Percentiles rank a stretch among this genome's conserved stretches.
Evolutionary conservation across 2,329 filamentous ascomycete genomes (phyloP).

Genomic region (Sporothrix brasiliensis): DNA sequence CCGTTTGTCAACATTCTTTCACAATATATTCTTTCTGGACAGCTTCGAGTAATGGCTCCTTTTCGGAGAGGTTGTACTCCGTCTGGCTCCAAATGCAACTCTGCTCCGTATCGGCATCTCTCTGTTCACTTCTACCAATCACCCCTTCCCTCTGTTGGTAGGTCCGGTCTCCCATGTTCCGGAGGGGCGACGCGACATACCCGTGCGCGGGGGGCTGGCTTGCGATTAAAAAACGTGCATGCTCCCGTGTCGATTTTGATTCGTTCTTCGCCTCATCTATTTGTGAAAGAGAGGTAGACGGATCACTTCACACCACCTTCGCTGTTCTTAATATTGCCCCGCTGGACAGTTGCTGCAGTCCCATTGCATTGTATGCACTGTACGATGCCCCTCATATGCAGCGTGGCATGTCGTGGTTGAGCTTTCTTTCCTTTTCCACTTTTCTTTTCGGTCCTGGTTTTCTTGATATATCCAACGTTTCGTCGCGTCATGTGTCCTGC

Average conservation of each 20-base stretch:
- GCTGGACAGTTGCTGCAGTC: not conserved
- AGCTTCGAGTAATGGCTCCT: not conserved
- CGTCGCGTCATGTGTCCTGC: too few species aligned
- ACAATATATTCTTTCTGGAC: not conserved
- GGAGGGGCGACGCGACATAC: conserved; percentile 4
- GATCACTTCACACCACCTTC: not conserved
- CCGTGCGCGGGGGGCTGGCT: not conserved
- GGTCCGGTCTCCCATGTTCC: not conserved
- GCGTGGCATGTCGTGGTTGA: not conserved
- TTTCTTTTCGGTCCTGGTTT: too few species aligned
- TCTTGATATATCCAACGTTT: too few species aligned
- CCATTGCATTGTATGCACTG: not conserved
- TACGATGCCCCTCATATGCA: not conserved
- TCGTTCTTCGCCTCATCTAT: not conserved
- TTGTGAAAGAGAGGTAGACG: not conserved
- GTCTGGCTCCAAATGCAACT: not conserved
- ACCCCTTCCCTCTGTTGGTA: not conserved
- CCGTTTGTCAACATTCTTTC: not conserved
- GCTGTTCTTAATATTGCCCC: not conserved
- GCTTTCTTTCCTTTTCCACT: too few species aligned
- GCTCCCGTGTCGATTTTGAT: not conserved
- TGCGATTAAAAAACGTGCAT: conserved; percentile 7
- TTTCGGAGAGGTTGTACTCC: not conserved
- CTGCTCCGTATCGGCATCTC: conserved; percentile 14
- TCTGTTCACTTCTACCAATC: not conserved